Conservation (phyloP, 768 basidiomycete genomes). For the Leucogyrophana mollusca region DNA sequence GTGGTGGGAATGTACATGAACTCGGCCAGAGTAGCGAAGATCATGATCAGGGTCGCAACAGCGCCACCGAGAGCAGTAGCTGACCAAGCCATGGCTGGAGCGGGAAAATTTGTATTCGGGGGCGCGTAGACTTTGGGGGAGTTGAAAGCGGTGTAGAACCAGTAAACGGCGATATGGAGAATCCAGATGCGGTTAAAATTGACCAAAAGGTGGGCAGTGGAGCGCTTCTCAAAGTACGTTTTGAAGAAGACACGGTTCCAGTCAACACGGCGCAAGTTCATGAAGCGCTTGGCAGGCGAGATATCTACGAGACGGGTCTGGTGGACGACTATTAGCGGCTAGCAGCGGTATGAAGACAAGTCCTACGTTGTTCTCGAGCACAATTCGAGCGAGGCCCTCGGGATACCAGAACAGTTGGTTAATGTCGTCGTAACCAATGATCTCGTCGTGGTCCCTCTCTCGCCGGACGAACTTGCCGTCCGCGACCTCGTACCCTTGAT, state of each 20-base stretch:
- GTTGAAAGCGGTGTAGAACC: constrained; percentile 98
- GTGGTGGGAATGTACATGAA: constrained; percentile 97
- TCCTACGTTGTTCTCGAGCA: constrained; percentile 81
- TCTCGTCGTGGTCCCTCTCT: constrained; percentile 92
- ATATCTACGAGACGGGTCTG: constrained; percentile 91
- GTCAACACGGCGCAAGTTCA: constrained; percentile 87
- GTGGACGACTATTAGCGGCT: constrained; percentile 1
- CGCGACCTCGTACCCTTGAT: constrained; percentile 94
- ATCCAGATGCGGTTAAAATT: constrained; percentile 99
- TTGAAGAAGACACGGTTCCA: constrained; percentile 98
- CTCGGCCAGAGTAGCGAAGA: constrained; percentile 88
- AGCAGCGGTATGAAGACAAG: neutral
- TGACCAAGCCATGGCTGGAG: constrained; percentile 91
- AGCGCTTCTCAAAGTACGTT: constrained; percentile 97
- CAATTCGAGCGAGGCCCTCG: constrained; percentile 92
- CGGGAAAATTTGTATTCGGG: constrained; percentile 59
- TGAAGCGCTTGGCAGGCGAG: constrained; percentile 89
- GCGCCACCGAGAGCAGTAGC: constrained; percentile 95
- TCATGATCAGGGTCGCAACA: constrained; percentile 92
- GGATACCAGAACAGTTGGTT: constrained; percentile 99
- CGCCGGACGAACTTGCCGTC: constrained; percentile 93
- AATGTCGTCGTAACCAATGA: constrained; percentile 99
- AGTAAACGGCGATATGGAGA: constrained; percentile 88
- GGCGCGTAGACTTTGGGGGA: constrained; percentile 90
- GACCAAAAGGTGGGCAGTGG: constrained; percentile 88